Conservation (phyloP, 441 rosid genomes). For the Biscutella auriculata region DNA sequence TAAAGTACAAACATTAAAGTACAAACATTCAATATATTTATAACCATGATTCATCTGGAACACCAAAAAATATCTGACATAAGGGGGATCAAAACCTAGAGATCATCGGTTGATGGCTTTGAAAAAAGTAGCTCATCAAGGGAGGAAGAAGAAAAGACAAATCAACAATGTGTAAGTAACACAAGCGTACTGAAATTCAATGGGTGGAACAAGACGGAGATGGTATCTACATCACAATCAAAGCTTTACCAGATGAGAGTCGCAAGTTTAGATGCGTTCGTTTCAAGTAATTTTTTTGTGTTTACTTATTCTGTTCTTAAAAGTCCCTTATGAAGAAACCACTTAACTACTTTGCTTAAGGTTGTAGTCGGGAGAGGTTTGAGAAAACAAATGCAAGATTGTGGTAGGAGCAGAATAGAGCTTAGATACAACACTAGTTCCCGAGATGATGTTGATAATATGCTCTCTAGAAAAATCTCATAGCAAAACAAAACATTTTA, state of each 20-base stretch:
- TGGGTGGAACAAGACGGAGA: constrained; percentile 97
- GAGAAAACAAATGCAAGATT: constrained; percentile 72
- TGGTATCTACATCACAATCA: constrained; percentile 82
- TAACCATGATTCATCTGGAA: constrained; percentile 37
- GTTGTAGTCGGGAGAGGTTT: constrained; percentile 80
- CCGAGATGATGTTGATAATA: constrained; percentile 34
- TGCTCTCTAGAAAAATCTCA: neutral
- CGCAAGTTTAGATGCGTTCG: constrained; percentile 90
- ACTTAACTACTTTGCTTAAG: neutral
- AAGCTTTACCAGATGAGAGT: constrained; percentile 63
- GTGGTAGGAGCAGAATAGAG: constrained; percentile 94
- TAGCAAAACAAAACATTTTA: neutral
- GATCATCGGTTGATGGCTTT: constrained; percentile 66
- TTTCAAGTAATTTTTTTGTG: too few relatives aligned
- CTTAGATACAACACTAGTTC: constrained; percentile 82
- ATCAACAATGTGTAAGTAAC: too few relatives aligned
- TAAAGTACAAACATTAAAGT: too few relatives aligned
- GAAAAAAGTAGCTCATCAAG: constrained; percentile 60
- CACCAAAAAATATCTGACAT: constrained; percentile 63
- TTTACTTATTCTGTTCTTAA: neutral
- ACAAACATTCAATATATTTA: too few relatives aligned
- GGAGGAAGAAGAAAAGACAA: constrained; percentile 36
- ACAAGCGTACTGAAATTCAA: constrained; percentile 73
- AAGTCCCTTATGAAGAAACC: neutral
- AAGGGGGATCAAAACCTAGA: constrained; percentile 59